Base-by-base conservation (phyloP, 192 early-diverging fungal species). In the Phycomyces blakesleeanus region DNA sequence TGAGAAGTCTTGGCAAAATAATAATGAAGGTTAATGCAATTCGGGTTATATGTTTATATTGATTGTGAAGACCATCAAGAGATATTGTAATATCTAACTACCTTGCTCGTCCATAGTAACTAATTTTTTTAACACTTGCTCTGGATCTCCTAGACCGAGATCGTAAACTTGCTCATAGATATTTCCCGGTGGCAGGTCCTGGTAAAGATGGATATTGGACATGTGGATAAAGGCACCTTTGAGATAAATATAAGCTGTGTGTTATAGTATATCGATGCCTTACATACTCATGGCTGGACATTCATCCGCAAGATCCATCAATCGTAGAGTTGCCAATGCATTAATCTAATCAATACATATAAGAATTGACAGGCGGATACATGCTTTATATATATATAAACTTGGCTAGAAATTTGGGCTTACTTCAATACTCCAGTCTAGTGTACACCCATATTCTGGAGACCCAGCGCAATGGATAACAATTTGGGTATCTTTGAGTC, bases 381-480 rank as follows among this genome's bases (percentile, higher is more conserved):
- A 16, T n/a, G 21, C n/a, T 15, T 16, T 38, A 9, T 38, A n/a
- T n/a, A n/a, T n/a, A n/a, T n/a, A n/a, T n/a, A n/a, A n/a, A n/a
- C 27, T 14, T 38, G 8, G 14, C 27, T 38, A n/a, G n/a, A n/a
- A n/a, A n/a, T n/a, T 34, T 34, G 7, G 29, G 34, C 34, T 41
- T 57, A 57, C 56, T 38, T 63, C 58, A 5, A 81, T 52, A 10
- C 74, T 68, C 59, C 69, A 73, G 55, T 77, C 74, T n/a, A 81
- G 57, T 5, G 73, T 68, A 27, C 76, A 73, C 8, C 72, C 76
- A 65, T 76, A 73, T 50, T 74, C 75, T 51, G 75, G 68, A 20
- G 79, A 70, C 8, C 73, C 73, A 16, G 79, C 79, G 51, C 79
- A 76, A 25, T 81, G 75, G 16, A 81, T 78, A 4, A 78, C 73